Base-by-base conservation (phyloP, 2,329 filamentous ascomycete genomes). In the Cytospora mali region DNA sequence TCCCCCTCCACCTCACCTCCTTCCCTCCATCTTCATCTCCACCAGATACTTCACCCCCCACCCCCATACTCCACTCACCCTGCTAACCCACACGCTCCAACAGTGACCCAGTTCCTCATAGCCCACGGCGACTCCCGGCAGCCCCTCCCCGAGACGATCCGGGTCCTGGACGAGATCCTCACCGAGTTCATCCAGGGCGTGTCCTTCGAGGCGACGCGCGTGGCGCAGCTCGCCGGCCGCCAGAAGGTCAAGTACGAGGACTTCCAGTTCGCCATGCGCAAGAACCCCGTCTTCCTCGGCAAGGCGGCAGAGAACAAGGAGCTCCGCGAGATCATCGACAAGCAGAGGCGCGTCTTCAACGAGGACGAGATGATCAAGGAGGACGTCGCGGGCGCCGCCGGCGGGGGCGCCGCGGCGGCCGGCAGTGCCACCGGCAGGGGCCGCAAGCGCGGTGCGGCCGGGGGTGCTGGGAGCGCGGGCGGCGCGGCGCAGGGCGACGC, bases 171-270 rank as follows among this genome's bases (percentile, higher is more conserved):
- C 80, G 93, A 97, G 78, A 94, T 98, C 69, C 87, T 97, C 65
- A 97, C 93, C 66, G 95, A 98, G 80, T 97, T 96, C 81, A 92
- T 98, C 74, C 92, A 96, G 74, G 92, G 95, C 75, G 88, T 95
- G 60, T 94, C 91, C 77, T 95, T 96, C 79, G 89, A 92, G 73
- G 94, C 95, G 4, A 92, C 93, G 5, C 87, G 91, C 51, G 88
- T 89, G 58, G 95, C 95, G 0, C 88, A 91, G 74, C 92, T 96
- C 76, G 88, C 91, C 2, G 90, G 93, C 0, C 90, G 95, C 2
- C 92, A 96, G 71, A 99, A 99, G 79, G 93, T 99, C 78, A 99
- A 99, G 76, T 91, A 96, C 71, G 94, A 97, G 72, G 95, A 99
- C 76, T 97, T 99, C 79, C 93, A 96, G 72, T 99, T 96, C 76